Evolutionary conservation across 2,329 filamentous ascomycete species (phyloP).

Genomic region (Penicillium expansum): DNA sequence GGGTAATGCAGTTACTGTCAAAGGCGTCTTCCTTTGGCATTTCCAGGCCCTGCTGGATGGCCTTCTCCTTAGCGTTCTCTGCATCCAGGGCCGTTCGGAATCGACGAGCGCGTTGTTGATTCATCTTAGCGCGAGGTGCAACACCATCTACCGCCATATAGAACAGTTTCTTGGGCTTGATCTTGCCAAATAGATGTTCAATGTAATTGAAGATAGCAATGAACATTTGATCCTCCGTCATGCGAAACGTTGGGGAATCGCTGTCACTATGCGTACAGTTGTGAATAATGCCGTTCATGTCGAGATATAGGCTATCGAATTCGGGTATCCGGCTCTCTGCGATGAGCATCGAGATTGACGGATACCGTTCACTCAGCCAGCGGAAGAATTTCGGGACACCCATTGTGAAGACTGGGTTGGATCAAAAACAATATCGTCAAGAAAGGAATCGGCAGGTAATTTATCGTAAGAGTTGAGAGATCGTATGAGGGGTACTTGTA

Average conservation of each 20-base stretch:
- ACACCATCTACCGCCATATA: conserved; percentile 99
- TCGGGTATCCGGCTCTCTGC: conserved; percentile 98
- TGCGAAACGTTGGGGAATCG: conserved; percentile 84
- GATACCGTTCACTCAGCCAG: conserved; percentile 99
- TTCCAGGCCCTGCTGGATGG: conserved; percentile 80
- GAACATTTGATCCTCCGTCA: conserved; percentile 99
- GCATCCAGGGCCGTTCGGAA: conserved; percentile 92
- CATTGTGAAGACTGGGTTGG: conserved; percentile 45
- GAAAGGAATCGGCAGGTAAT: background rate
- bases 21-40: conserved; percentile 95
- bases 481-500: background rate
- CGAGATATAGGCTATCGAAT: conserved; percentile 87
- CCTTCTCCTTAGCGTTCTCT: conserved; percentile 88
- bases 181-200: conserved; percentile 96
- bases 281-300: conserved; percentile 99
- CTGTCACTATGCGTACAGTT: conserved; percentile 98
- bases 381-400: conserved; percentile 88
- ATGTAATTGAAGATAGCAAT: conserved; percentile 99
- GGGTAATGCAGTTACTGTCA: conserved; percentile 98
- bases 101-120: conserved; percentile 91
- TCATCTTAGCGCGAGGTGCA: conserved; percentile 98
- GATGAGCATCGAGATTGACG: conserved; percentile 95
- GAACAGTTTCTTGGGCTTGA: conserved; percentile 96
- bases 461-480: conserved; percentile 2
- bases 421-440: conserved; percentile 3